Evolutionary conservation across 306 rosid species (phyloP), one percentile per base, ranked within the genome.

Genomic region (Quercus bicolor): DNA sequence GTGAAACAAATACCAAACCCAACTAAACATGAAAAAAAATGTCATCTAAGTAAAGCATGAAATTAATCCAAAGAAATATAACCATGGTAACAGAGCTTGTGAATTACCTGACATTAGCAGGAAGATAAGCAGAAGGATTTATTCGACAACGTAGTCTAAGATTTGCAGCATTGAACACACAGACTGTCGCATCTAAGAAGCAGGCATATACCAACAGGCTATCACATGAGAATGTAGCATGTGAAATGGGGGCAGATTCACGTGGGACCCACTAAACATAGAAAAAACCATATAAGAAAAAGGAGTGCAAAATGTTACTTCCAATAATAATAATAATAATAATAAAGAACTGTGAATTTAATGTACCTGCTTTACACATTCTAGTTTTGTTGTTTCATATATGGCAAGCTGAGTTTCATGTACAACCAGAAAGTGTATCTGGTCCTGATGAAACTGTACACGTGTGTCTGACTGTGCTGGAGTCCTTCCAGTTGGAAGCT

Each of bases 351-450:
- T 54, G 43, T 65, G 51, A 37, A 53, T 61, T 68, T 75, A 75
- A 12, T 5, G 29, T 83, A 85, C 98, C 95, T 95, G 98, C 82
- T 92, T 92, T 23, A 85, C 86, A 74, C 91, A 80, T 29, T 95
- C 97, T 54, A 95, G 89, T 66, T 95, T 92, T 43, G 97, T 86
- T 43, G 98, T 89, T 78, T 95, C 98, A 55, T 85, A 95, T 48
- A 92, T 95, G 72, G 94, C 98, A 18, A 95, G 93, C 76, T 95
- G 98, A 81, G 97, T 95, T 88, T 95, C 98, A 69, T 95, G 98
- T 74, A 90, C 97, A 65, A 91, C 98, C 78, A 95, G 83, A 86
- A 95, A 91, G 69, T 90, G 97, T 11, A 82, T 77, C 83, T 95
- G 98, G 78, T 95, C 97, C 80, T 87, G 98, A 86, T 95, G 98